Evolutionary conservation across 75 land plant genomes (phyloP).

Genomic region (Larix kaempferi): DNA sequence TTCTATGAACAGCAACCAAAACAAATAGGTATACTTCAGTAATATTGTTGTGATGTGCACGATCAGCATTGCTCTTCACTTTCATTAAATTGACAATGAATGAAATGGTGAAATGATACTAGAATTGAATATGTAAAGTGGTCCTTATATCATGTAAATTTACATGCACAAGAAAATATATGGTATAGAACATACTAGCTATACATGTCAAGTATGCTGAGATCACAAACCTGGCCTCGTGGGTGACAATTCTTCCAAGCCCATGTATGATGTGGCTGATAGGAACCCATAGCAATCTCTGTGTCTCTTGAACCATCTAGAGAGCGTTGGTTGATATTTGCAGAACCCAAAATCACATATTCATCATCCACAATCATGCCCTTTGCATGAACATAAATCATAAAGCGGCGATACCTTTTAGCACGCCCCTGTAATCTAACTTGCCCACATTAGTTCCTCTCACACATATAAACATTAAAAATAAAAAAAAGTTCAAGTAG

Average conservation of each 20-base stretch:
- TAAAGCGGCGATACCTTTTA: slow-evolving; percentile 62
- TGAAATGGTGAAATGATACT: background rate
- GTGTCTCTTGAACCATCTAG: slow-evolving; percentile 92
- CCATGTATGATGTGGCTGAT: slow-evolving; percentile 83
- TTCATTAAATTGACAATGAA: background rate
- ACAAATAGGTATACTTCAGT: background rate
- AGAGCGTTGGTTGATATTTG: slow-evolving; percentile 87
- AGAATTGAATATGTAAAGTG: background rate
- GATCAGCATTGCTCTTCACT: background rate
- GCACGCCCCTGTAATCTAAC: slow-evolving; percentile 19
- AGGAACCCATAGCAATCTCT: slow-evolving; percentile 97
- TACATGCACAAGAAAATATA: background rate
- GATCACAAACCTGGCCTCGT: slow-evolving; percentile 66
- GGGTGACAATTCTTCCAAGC: slow-evolving; percentile 53
- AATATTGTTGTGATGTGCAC: background rate
- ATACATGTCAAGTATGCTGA: background rate
- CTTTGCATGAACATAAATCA: slow-evolving; percentile 94
- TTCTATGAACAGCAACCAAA: background rate
- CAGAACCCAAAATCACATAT: slow-evolving; percentile 87
- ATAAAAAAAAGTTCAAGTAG: too few relatives aligned
- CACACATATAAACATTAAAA: too few relatives aligned
- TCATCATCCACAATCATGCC: slow-evolving; percentile 94
- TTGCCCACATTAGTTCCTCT: too few relatives aligned
- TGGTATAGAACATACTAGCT: background rate
- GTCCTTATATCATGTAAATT: background rate